Conservation (phyloP, 805 yeast species). For the Metschnikowia amazonensis region DNA sequence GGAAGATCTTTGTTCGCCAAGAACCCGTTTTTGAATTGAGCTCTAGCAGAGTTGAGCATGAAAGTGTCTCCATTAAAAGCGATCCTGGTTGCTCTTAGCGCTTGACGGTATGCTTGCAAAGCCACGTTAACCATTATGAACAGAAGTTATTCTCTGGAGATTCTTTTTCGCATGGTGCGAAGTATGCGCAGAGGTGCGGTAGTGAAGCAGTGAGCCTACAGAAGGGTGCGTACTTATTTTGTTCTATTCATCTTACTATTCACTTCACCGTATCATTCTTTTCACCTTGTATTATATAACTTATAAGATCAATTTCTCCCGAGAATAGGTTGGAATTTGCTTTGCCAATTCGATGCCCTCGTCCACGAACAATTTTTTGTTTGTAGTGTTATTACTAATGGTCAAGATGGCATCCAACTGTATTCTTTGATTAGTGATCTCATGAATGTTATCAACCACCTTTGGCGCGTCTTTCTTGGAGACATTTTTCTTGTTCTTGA, state of each 20-base stretch:
- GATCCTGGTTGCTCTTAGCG: conserved; percentile 59
- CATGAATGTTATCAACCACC: conserved; percentile 25
- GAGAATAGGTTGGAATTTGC: conserved; percentile 51
- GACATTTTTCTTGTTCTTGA: conserved; percentile 23
- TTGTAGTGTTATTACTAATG: conserved; percentile 26
- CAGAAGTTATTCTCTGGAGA: background rate
- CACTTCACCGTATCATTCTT: background rate
- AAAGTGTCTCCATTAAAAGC: conserved; percentile 53
- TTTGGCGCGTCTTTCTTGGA: conserved; percentile 19
- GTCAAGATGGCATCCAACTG: conserved; percentile 35
- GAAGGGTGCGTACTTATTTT: no score
- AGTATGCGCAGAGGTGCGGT: background rate
- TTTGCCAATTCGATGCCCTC: conserved; percentile 29
- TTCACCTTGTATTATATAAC: background rate
- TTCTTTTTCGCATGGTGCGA: conserved; percentile 1
- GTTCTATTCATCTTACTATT: background rate
- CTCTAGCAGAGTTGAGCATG: conserved; percentile 57
- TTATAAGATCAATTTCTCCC: conserved; percentile 45
- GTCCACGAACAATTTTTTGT: conserved; percentile 27
- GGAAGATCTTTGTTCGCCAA: conserved; percentile 26
- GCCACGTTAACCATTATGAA: conserved; percentile 11
- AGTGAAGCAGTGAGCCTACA: background rate
- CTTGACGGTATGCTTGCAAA: conserved; percentile 57
- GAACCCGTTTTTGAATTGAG: conserved; percentile 54
- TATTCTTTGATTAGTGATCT: conserved; percentile 25